These are phyloP conservation scores for Torulaspora quercuum DNA, from an alignment of 805 yeast genomes.

Conservation along the genomic window DNA sequence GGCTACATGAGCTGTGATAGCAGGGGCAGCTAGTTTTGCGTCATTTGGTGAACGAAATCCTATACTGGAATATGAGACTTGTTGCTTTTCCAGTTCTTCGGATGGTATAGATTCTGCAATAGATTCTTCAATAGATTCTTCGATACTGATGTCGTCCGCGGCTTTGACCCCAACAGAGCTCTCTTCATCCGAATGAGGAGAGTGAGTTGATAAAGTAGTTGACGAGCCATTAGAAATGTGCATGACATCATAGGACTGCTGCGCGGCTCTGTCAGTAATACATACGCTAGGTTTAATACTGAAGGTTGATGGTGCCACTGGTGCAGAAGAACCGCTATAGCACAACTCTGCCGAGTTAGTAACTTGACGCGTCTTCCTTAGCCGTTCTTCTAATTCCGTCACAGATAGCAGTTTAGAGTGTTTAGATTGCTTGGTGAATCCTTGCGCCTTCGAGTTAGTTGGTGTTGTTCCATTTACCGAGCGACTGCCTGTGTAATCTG, in stretches of 20 bases:
- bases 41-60: not conserved
- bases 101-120: not conserved
- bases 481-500: too few species aligned
- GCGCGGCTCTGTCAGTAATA: slow-evolving; percentile 9
- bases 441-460: not conserved
- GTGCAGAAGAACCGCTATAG: slow-evolving; percentile 37
- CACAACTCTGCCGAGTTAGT: slow-evolving; percentile 17
- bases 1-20: too few species aligned
- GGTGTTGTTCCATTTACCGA: too few species aligned
- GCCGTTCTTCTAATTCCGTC: slow-evolving; percentile 18
- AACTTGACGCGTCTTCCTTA: slow-evolving; percentile 7
- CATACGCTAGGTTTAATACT: slow-evolving; percentile 27
- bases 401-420: slow-evolving; percentile 11
- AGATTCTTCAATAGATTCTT: slow-evolving; percentile 1
- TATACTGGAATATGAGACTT: not conserved
- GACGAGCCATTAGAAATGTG: slow-evolving; percentile 5
- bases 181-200: slow-evolving; percentile 8
- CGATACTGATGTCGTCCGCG: not conserved
- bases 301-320: slow-evolving; percentile 31
- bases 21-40: too few species aligned
- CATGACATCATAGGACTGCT: too few species aligned
- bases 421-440: not conserved
- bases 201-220: slow-evolving; percentile 8
- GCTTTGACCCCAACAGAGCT: not conserved
- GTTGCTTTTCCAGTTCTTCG: slow-evolving; percentile 3